Percentiles rank a stretch among this genome's conserved stretches.
Evolutionary conservation across 768 basidiomycete species (phyloP).

Genomic region (Suillus tomentosus): DNA sequence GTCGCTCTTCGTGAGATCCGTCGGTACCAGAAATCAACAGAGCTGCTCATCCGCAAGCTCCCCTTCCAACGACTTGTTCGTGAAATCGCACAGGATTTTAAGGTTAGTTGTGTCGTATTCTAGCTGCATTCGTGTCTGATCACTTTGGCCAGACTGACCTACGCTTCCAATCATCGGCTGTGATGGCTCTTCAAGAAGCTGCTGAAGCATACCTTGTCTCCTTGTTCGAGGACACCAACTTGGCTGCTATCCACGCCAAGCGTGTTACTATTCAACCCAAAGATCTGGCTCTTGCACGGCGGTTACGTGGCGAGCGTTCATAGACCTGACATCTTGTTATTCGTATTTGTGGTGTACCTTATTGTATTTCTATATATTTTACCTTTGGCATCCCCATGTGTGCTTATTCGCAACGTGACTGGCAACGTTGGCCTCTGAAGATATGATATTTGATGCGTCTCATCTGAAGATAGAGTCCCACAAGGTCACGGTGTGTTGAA

Average conservation of each 20-base stretch:
- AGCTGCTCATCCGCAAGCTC: slow-evolving; percentile 83
- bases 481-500: neutral
- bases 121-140: neutral
- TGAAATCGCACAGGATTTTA: slow-evolving; percentile 92
- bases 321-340: slow-evolving; percentile 32
- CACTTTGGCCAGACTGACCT: slow-evolving; percentile 57
- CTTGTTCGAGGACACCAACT: slow-evolving; percentile 78
- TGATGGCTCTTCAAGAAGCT: slow-evolving; percentile 86
- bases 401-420: neutral
- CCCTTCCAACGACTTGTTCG: slow-evolving; percentile 89
- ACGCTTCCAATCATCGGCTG: slow-evolving; percentile 89
- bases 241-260: slow-evolving; percentile 82
- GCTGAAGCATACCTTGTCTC: slow-evolving; percentile 82
- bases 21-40: slow-evolving; percentile 87
- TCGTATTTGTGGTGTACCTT: slow-evolving; percentile 1
- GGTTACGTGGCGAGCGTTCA: slow-evolving; percentile 77
- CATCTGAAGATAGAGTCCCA: too few relatives aligned
- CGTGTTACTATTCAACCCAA: slow-evolving; percentile 80
- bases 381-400: neutral
- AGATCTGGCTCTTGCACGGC: slow-evolving; percentile 75
- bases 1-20: slow-evolving; percentile 90
- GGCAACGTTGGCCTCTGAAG: neutral
- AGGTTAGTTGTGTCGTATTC: slow-evolving; percentile 37
- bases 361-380: slow-evolving; percentile 20
- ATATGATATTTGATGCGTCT: too few relatives aligned